Percentiles rank a stretch among this genome's conserved stretches.
These are phyloP conservation scores for Lachnum nothofagi DNA, from an alignment of 2,329 filamentous ascomycete genomes.

Conservation along the genomic window DNA sequence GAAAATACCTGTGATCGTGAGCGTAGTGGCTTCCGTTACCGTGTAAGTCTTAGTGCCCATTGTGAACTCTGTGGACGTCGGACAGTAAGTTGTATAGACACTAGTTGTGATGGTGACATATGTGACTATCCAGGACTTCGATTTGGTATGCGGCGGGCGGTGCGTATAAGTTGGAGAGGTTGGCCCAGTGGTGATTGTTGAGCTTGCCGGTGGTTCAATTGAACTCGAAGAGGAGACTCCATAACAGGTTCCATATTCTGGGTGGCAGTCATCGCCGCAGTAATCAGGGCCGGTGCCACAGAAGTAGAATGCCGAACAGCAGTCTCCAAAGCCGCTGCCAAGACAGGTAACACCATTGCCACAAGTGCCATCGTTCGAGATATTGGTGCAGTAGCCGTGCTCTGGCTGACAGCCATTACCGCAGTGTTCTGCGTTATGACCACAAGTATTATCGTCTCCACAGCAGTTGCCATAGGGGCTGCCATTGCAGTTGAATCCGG, in stretches of 20 bases:
- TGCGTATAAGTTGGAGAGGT: too few relatives aligned
- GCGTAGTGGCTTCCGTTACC: too few relatives aligned
- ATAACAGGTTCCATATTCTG: conserved; percentile 1
- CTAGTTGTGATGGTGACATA: too few relatives aligned
- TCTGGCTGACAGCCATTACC: not conserved
- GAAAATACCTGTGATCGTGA: too few relatives aligned
- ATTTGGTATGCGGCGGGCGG: too few relatives aligned
- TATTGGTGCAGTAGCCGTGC: conserved; percentile 1
- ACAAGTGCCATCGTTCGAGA: conserved; percentile 5
- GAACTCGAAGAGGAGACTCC: not conserved
- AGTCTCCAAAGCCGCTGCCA: conserved; percentile 1
- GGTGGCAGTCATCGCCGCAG: conserved; percentile 4
- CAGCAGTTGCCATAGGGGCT: not conserved
- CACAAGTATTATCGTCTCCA: not conserved
- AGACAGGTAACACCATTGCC: conserved; percentile 5
- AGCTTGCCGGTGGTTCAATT: not conserved
- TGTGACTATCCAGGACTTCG: too few relatives aligned
- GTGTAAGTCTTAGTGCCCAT: too few relatives aligned
- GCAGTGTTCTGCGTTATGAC: not conserved
- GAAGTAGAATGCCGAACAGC: conserved; percentile 3
- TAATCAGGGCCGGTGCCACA: conserved; percentile 3
- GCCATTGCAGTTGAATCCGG: not conserved
- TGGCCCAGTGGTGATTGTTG: not conserved
- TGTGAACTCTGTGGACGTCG: too few relatives aligned
- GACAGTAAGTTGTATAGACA: too few relatives aligned